These are phyloP conservation scores for Termitomyces heimii DNA, from an alignment of 768 basidiomycete genomes.

Conservation along the genomic window DNA sequence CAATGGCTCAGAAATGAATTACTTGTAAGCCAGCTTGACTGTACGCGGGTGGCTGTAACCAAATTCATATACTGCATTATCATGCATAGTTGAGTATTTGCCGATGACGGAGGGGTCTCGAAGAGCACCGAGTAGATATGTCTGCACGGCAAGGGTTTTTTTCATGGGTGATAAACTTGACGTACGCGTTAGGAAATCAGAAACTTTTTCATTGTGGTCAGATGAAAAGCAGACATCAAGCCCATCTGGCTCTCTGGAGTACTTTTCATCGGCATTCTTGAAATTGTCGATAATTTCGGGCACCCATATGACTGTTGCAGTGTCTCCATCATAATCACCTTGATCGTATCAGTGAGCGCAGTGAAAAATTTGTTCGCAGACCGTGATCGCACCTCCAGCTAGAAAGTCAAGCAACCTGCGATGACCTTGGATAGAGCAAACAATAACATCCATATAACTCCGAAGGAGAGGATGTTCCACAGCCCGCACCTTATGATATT, in stretches of 20 bases:
- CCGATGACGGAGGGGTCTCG: constrained; percentile 42
- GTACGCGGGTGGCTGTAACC: constrained; percentile 50
- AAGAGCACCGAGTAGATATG: constrained; percentile 44
- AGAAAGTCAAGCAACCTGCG: constrained; percentile 58
- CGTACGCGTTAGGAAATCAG: constrained; percentile 31
- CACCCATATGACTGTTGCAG: constrained; percentile 51
- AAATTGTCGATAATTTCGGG: constrained; percentile 50
- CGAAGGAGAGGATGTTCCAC: constrained; percentile 46
- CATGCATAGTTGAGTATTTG: constrained; percentile 50
- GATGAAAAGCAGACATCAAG: constrained; percentile 35
- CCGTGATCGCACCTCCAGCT: constrained; percentile 43
- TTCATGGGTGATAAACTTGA: constrained; percentile 12
- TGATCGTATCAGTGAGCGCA: constrained; percentile 11
- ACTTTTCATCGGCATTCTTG: constrained; percentile 41
- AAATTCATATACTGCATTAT: constrained; percentile 41
- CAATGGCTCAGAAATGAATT: background rate
- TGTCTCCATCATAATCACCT: constrained; percentile 73
- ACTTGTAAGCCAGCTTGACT: constrained; percentile 49
- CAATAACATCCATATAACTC: constrained; percentile 51
- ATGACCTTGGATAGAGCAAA: constrained; percentile 45
- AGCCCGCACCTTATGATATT: constrained; percentile 42
- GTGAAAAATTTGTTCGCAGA: background rate
- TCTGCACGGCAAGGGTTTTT: constrained; percentile 35
- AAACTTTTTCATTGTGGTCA: constrained; percentile 35
- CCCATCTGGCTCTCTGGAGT: constrained; percentile 41